Evolutionary conservation across 2,329 filamentous ascomycete genomes (phyloP).

Genomic region (Trichoderma cornu-damae): DNA sequence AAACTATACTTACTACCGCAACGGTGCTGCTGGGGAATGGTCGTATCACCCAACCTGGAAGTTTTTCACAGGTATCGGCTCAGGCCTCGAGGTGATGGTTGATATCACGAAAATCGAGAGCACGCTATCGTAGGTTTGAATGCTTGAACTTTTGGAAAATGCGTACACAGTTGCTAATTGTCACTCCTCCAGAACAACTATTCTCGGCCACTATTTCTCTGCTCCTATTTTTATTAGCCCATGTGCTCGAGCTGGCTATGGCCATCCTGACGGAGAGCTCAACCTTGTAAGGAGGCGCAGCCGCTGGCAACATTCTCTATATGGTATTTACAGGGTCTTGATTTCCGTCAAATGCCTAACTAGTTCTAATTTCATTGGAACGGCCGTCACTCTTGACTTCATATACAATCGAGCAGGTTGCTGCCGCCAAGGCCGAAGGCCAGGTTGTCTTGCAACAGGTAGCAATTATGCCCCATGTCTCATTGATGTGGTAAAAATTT

Average conservation of each 20-base stretch:
- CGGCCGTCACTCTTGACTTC: conserved; percentile 32
- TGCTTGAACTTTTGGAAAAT: too few relatives aligned
- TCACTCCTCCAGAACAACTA: conserved; percentile 37
- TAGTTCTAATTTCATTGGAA: not conserved
- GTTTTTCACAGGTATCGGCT: conserved; percentile 46
- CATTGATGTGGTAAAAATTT: not conserved
- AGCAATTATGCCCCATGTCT: not conserved
- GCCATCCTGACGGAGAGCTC: conserved; percentile 42
- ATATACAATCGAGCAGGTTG: conserved; percentile 36
- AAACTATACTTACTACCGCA: conserved; percentile 54
- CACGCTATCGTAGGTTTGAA: conserved; percentile 31
- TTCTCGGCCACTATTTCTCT: conserved; percentile 50
- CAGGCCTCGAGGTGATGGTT: conserved; percentile 44
- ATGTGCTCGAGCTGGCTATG: conserved; percentile 42
- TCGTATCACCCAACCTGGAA: conserved; percentile 53
- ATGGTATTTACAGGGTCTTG: too few relatives aligned
- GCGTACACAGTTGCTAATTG: not conserved
- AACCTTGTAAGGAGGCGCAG: conserved; percentile 48
- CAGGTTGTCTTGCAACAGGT: conserved; percentile 39
- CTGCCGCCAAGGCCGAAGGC: conserved; percentile 32
- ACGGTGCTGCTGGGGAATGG: conserved; percentile 52
- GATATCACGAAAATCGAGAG: conserved; percentile 43
- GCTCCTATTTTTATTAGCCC: conserved; percentile 53
- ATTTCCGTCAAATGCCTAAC: too few relatives aligned
- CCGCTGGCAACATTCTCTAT: conserved; percentile 46